These are phyloP conservation scores for Fusarium bulbicola DNA, from an alignment of 2,329 filamentous ascomycete genomes.

Conservation along the genomic window DNA sequence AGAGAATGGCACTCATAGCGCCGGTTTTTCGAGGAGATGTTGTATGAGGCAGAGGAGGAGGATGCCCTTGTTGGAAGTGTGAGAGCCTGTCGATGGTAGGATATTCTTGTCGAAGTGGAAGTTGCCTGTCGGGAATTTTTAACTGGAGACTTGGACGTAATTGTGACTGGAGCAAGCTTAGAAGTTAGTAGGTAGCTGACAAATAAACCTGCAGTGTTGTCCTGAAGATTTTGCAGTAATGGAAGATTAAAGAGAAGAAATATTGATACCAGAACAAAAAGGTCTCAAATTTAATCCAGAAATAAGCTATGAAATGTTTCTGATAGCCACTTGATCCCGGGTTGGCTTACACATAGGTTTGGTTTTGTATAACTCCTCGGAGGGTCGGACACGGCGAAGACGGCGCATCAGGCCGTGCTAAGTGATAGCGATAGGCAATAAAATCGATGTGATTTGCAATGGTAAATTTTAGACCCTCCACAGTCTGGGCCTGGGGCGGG, in stretches of 20 bases:
- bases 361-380: conserved; percentile 37
- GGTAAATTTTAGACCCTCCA: conserved; percentile 14
- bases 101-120: neutral
- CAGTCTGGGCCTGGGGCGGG: neutral
- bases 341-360: neutral
- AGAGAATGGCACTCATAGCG: conserved; percentile 95
- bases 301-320: conserved; percentile 7
- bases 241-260: neutral
- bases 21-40: conserved; percentile 9
- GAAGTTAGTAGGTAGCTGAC: conserved; percentile 23
- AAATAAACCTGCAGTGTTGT: conserved; percentile 33
- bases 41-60: neutral
- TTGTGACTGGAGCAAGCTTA: neutral
- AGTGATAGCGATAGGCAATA: conserved; percentile 40
- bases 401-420: conserved; percentile 19
- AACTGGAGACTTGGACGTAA: conserved; percentile 6
- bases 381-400: conserved; percentile 21
- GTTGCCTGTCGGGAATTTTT: conserved; percentile 18
- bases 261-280: neutral
- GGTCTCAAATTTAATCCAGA: neutral
- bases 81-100: conserved; percentile 6
- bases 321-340: neutral
- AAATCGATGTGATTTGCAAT: conserved; percentile 48
- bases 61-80: neutral
- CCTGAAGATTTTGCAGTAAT: neutral